These are phyloP conservation scores for Acrodontium crateriforme DNA, from an alignment of 2,329 filamentous ascomycete genomes.

Conservation along the genomic window DNA sequence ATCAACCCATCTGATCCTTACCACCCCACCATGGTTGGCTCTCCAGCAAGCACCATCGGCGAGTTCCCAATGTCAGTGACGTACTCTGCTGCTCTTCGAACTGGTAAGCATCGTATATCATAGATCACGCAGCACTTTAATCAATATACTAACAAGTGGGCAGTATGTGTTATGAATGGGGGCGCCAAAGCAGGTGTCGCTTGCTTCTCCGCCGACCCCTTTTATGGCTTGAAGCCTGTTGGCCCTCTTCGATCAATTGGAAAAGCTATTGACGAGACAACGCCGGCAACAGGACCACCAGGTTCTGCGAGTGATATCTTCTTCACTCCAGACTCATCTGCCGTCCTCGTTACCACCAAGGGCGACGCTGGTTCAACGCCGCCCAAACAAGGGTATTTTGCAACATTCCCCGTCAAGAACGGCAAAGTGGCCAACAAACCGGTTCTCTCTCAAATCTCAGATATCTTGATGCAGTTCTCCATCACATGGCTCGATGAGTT, in stretches of 20 bases:
- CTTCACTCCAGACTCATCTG: constrained; percentile 9
- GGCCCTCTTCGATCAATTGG: constrained; percentile 4
- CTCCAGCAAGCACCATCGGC: constrained; percentile 5
- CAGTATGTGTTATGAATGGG: constrained; percentile 9
- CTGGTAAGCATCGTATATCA: constrained; percentile 2
- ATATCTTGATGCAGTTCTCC: constrained; percentile 6
- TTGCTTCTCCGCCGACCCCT: constrained; percentile 7
- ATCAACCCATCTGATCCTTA: constrained; percentile 6
- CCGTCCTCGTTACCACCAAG: constrained; percentile 8
- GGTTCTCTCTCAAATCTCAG: constrained; percentile 3
- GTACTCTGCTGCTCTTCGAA: constrained; percentile 7
- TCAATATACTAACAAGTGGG: neutral
- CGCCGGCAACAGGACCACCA: constrained; percentile 7
- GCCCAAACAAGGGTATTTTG: constrained; percentile 3
- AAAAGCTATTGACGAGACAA: constrained; percentile 6
- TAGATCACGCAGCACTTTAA: neutral
- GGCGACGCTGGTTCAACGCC: constrained; percentile 5
- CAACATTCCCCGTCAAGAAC: constrained; percentile 5
- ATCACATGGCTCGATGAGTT: constrained; percentile 3
- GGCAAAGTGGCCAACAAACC: constrained; percentile 3
- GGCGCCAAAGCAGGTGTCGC: constrained; percentile 6
- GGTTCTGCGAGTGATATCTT: constrained; percentile 6
- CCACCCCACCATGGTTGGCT: constrained; percentile 4
- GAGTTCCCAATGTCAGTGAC: constrained; percentile 8
- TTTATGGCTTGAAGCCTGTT: constrained; percentile 3